Conservation (phyloP, 2,329 filamentous ascomycete genomes). For the Diatrype stigma region DNA sequence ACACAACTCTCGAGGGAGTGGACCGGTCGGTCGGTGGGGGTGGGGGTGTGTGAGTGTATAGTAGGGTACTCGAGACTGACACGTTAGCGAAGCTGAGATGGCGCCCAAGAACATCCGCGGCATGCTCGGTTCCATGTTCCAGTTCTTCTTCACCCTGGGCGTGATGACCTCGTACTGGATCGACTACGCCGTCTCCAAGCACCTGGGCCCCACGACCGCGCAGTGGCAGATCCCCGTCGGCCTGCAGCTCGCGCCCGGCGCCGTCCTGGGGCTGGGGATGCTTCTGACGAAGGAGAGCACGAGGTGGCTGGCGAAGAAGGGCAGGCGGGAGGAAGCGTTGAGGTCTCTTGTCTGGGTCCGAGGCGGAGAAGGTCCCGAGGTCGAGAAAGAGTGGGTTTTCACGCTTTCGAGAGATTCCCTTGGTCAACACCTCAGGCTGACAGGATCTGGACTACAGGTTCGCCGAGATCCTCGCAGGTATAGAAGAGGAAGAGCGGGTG, state of each 20-base stretch:
- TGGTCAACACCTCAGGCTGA: neutral
- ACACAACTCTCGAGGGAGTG: too few species aligned
- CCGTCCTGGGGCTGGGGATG: constrained; percentile 43
- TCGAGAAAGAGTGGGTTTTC: neutral
- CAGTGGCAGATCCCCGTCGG: constrained; percentile 56
- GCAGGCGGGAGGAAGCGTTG: constrained; percentile 41
- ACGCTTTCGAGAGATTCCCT: neutral
- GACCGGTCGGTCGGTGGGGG: neutral
- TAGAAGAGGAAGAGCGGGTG: constrained; percentile 39
- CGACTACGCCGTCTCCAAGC: constrained; percentile 41
- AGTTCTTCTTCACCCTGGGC: constrained; percentile 42
- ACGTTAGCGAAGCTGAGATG: constrained; percentile 30
- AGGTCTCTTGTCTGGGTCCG: constrained; percentile 47
- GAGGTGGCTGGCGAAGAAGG: constrained; percentile 45
- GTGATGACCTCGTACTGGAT: constrained; percentile 52
- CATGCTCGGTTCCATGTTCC: constrained; percentile 46
- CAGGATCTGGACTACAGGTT: constrained; percentile 17
- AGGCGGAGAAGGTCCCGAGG: constrained; percentile 19
- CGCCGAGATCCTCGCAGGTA: constrained; percentile 35
- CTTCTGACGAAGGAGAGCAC: constrained; percentile 45
- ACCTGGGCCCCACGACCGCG: constrained; percentile 25
- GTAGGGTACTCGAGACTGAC: neutral
- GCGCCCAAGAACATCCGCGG: constrained; percentile 40
- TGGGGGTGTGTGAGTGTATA: constrained; percentile 14
- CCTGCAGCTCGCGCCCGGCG: constrained; percentile 44